phyloP scores from a whole-genome alignment of 2,329 filamentous ascomycete genomes.

The Sporothrix dimorphospora region DNA sequence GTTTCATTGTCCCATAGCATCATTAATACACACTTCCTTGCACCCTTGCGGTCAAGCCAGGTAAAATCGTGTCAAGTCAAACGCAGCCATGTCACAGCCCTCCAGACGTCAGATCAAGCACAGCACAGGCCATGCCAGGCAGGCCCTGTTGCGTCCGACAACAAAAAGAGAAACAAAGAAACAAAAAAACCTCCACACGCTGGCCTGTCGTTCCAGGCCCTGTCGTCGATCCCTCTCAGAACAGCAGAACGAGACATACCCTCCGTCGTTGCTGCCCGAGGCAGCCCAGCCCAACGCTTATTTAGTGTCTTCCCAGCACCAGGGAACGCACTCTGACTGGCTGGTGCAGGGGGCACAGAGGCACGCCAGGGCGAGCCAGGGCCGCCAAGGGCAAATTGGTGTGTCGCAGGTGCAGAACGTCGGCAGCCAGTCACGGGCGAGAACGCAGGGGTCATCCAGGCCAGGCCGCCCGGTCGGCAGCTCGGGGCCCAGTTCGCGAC shows the following conservation, averaged over 20 bases:
- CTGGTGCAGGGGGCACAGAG: background rate
- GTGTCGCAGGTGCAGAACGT: constrained; percentile 7
- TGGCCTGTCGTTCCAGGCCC: background rate
- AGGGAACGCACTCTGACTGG: constrained; percentile 26
- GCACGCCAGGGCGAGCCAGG: background rate
- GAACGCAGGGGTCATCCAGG: background rate
- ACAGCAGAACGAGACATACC: background rate
- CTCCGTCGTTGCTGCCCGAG: background rate
- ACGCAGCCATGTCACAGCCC: no score
- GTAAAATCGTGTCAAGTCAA: background rate
- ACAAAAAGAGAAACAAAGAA: background rate
- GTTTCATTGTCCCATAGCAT: background rate
- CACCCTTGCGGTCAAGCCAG: background rate
- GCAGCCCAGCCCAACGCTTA: background rate
- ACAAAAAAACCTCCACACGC: background rate
- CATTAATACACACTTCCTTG: background rate
- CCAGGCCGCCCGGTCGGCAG: background rate
- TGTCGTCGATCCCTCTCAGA: background rate
- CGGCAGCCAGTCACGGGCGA: constrained; percentile 21
- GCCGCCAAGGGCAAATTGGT: constrained; percentile 13
- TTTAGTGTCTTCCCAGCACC: constrained; percentile 5
- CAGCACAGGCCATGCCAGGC: background rate
- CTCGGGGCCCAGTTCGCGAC: background rate
- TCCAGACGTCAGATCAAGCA: background rate
- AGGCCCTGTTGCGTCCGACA: background rate